A percentile compares a stretch with the other conserved stretches of the same genome.
Evolutionary conservation across 208 protist species (phyloP).

Genomic region (Leishmania tropica): DNA sequence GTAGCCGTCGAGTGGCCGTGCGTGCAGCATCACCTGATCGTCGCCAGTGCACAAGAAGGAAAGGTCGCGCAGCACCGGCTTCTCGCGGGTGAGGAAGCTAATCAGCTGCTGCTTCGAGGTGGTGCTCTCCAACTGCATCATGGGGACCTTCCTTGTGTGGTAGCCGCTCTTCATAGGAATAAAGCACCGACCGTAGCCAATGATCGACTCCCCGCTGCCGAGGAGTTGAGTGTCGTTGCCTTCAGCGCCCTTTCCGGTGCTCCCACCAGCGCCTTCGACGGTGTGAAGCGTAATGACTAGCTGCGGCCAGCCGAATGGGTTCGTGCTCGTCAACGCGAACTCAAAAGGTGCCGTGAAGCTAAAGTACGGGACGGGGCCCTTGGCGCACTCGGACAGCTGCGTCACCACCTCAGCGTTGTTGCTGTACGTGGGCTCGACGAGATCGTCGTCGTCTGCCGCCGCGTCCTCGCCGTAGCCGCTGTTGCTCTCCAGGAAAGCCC

Average conservation of each 20-base stretch:
- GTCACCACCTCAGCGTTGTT: constrained; percentile 84
- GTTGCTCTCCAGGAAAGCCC: constrained; percentile 50
- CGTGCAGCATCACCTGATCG: constrained; percentile 74
- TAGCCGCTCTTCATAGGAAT: constrained; percentile 74
- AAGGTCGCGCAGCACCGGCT: constrained; percentile 73
- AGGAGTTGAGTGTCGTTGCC: constrained; percentile 45
- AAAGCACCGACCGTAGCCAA: constrained; percentile 84
- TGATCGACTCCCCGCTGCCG: constrained; percentile 52
- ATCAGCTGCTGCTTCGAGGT: constrained; percentile 72
- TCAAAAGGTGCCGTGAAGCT: constrained; percentile 81
- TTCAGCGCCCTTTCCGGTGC: constrained; percentile 29
- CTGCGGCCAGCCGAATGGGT: constrained; percentile 85
- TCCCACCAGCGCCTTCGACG: constrained; percentile 36
- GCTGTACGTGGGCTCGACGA: constrained; percentile 60
- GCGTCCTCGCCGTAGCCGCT: constrained; percentile 12
- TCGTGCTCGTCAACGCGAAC: constrained; percentile 80
- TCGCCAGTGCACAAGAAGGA: constrained; percentile 82
- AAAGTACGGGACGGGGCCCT: constrained; percentile 67
- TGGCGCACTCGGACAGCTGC: constrained; percentile 66
- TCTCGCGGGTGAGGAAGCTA: constrained; percentile 55
- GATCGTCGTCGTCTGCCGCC: constrained; percentile 19
- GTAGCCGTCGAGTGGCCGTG: constrained; percentile 59
- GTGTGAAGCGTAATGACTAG: constrained; percentile 82
- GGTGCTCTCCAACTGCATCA: constrained; percentile 78
- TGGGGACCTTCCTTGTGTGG: constrained; percentile 50